These are phyloP conservation scores for Avena atlantica DNA, from an alignment of 176 grass and related monocot species.

Conservation along the genomic window DNA sequence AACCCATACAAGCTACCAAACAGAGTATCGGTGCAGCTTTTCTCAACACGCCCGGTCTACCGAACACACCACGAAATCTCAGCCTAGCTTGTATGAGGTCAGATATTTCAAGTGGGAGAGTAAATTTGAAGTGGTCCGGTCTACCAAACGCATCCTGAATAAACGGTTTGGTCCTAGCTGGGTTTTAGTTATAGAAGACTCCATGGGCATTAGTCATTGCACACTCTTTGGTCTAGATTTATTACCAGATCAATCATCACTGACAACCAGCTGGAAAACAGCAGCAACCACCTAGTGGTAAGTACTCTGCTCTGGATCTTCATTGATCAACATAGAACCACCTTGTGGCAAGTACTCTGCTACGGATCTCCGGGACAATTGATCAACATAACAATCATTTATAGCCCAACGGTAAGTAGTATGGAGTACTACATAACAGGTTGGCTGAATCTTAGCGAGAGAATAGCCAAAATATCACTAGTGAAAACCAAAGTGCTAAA, in stretches of 20 bases:
- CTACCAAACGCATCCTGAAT: too few relatives aligned
- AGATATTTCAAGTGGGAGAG: too few relatives aligned
- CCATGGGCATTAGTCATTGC: not conserved
- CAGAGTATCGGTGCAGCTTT: too few relatives aligned
- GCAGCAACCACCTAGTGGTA: not conserved
- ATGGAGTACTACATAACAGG: not conserved
- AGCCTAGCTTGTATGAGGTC: too few relatives aligned
- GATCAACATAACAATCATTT: slow-evolving; percentile 1
- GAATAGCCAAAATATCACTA: too few relatives aligned
- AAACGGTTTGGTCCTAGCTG: slow-evolving; percentile 2
- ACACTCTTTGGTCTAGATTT: not conserved
- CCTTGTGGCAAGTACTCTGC: slow-evolving; percentile 1
- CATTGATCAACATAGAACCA: not conserved
- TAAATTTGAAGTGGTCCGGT: too few relatives aligned
- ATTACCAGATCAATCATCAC: slow-evolving; percentile 8
- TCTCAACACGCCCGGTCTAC: too few relatives aligned
- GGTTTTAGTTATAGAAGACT: not conserved
- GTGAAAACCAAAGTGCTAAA: too few relatives aligned
- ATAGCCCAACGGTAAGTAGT: not conserved
- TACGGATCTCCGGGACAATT: not conserved
- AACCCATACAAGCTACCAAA: too few relatives aligned
- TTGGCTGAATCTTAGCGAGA: not conserved
- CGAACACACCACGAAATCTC: too few relatives aligned
- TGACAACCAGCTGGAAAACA: slow-evolving; percentile 15
- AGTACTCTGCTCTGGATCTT: slow-evolving; percentile 14